Evolutionary conservation across 2,329 filamentous ascomycete genomes (phyloP).

Genomic region (Didymella segeticola): DNA sequence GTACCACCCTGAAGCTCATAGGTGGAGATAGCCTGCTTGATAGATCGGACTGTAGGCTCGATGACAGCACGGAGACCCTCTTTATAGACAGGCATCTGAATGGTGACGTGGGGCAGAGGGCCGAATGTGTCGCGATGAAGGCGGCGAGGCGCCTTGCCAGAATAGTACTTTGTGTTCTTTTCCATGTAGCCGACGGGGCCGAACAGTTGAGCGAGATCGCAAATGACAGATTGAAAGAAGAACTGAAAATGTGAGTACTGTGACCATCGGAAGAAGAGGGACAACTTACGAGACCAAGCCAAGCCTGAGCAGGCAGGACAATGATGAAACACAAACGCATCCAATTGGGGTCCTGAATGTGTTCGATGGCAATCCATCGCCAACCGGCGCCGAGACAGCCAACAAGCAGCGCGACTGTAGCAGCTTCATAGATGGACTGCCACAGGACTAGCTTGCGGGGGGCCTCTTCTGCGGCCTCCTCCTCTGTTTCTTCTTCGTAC

Average conservation of each 20-base stretch:
- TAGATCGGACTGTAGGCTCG: constrained; percentile 75
- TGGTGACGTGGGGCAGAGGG: constrained; percentile 71
- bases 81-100: constrained; percentile 89
- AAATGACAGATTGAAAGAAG: constrained; percentile 39
- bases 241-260: constrained; percentile 28
- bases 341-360: constrained; percentile 61
- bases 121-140: constrained; percentile 61
- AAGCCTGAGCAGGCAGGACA: constrained; percentile 62
- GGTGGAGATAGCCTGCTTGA: constrained; percentile 69
- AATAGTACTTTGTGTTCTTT: constrained; percentile 82
- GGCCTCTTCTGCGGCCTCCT: constrained; percentile 21
- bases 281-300: constrained; percentile 60
- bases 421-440: constrained; percentile 61
- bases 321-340: constrained; percentile 62
- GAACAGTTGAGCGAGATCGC: constrained; percentile 63
- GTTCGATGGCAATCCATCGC: constrained; percentile 62
- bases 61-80: constrained; percentile 80
- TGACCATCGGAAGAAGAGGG: neutral
- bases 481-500: constrained; percentile 35
- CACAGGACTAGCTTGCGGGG: constrained; percentile 61
- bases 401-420: constrained; percentile 62
- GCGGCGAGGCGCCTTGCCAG: constrained; percentile 60
- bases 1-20: constrained; percentile 66
- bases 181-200: constrained; percentile 77
- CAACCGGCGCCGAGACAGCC: constrained; percentile 64